A percentile compares a stretch with the other conserved stretches of the same genome.
Conservation (phyloP, 192 early-diverging fungal species). For the Podila epicladia region DNA sequence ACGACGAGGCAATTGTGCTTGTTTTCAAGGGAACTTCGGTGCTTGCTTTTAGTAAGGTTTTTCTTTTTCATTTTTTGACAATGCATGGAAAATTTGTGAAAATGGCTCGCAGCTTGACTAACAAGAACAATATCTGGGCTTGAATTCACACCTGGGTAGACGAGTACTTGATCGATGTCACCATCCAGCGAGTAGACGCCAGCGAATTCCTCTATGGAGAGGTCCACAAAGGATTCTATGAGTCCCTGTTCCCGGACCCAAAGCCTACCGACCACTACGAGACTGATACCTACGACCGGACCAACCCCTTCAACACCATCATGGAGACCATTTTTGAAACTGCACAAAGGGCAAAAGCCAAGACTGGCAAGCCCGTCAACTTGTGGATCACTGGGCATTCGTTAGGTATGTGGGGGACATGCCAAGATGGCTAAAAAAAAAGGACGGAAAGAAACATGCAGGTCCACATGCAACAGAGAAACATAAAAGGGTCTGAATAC, state of each 20-base stretch:
- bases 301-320: constrained; percentile 55
- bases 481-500: too few relatives aligned
- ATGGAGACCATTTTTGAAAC: constrained; percentile 47
- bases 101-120: constrained; percentile 17
- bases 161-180: constrained; percentile 59
- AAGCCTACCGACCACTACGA: constrained; percentile 10
- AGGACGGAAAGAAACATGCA: too few relatives aligned
- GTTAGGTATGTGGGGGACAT: constrained; percentile 23
- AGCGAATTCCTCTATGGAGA: constrained; percentile 59
- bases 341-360: constrained; percentile 14
- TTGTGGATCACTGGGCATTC: constrained; percentile 68
- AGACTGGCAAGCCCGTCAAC: constrained; percentile 44
- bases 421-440: not conserved
- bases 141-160: constrained; percentile 4
- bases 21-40: constrained; percentile 62
- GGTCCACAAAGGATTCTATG: constrained; percentile 67
- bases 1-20: constrained; percentile 56
- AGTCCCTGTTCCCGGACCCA: constrained; percentile 55
- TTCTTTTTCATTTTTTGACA: too few relatives aligned
- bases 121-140: constrained; percentile 1
- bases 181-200: constrained; percentile 59
- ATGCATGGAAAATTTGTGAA: not conserved
- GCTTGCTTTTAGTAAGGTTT: constrained; percentile 36
- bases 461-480: too few relatives aligned
- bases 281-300: constrained; percentile 9